Percentiles rank a stretch among this genome's conserved stretches.
These are phyloP conservation scores for Chrysosporium queenslandicum DNA, from an alignment of 2,329 filamentous ascomycete species.

Conservation along the genomic window DNA sequence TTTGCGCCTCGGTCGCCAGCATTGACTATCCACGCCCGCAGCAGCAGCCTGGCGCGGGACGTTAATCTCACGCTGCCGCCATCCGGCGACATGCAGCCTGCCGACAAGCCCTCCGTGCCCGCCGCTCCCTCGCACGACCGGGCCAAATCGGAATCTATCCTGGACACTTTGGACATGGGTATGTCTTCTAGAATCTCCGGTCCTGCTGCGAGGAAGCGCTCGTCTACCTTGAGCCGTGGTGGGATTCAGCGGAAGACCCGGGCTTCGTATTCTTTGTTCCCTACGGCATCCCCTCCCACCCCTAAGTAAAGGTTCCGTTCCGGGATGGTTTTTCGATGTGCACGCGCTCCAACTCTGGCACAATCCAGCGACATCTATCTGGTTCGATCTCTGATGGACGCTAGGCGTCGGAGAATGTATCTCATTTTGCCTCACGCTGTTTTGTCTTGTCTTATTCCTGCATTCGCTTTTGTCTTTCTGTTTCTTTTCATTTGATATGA, in stretches of 20 bases:
- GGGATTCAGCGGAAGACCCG: constrained; percentile 29
- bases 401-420: not conserved
- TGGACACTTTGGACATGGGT: constrained; percentile 20
- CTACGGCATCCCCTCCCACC: constrained; percentile 21
- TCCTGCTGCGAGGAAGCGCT: constrained; percentile 19
- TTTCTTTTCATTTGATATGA: constrained; percentile 9
- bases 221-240: constrained; percentile 22
- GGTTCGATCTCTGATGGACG: no score
- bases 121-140: constrained; percentile 26
- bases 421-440: not conserved
- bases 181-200: constrained; percentile 17
- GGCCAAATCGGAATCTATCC: constrained; percentile 30
- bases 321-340: not conserved
- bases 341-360: no score
- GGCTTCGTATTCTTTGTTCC: constrained; percentile 39
- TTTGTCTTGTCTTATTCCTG: not conserved
- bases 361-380: no score
- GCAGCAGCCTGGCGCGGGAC: constrained; percentile 30
- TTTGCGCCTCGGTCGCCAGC: constrained; percentile 17
- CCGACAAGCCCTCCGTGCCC: constrained; percentile 19
- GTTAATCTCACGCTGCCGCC: constrained; percentile 24
- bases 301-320: constrained; percentile 10
- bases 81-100: constrained; percentile 17
- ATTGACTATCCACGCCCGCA: constrained; percentile 20
- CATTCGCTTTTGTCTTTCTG: not conserved